Conservation (phyloP, 1,284 basidiomycete genomes). For the Leccinum subatratum region DNA sequence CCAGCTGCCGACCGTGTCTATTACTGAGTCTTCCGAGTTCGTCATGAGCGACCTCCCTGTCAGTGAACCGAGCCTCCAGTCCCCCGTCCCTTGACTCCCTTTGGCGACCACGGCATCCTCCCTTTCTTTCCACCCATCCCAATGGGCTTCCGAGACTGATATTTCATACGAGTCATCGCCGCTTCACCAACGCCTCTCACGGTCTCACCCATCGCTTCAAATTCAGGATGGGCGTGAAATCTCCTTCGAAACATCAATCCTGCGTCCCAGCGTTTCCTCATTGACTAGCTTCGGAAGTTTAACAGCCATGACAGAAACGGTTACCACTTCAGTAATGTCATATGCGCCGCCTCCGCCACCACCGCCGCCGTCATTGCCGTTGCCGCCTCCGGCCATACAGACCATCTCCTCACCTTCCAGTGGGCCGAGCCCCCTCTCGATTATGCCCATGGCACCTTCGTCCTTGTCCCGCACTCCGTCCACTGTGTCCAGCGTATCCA, state of each 20-base stretch:
- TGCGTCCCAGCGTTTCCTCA: slow-evolving; percentile 46
- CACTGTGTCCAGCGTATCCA: slow-evolving; percentile 36
- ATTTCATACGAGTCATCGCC: slow-evolving; percentile 66
- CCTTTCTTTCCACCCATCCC: slow-evolving; percentile 37
- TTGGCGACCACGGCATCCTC: slow-evolving; percentile 29
- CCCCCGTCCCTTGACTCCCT: slow-evolving; percentile 16
- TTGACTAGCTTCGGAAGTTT: slow-evolving; percentile 33
- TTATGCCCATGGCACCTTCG: slow-evolving; percentile 33
- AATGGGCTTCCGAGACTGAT: slow-evolving; percentile 60
- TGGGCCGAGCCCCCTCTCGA: slow-evolving; percentile 25
- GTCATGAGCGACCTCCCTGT: slow-evolving; percentile 24
- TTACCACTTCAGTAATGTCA: slow-evolving; percentile 27
- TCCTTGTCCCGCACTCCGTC: slow-evolving; percentile 37
- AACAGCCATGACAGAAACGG: slow-evolving; percentile 37
- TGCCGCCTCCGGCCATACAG: slow-evolving; percentile 4
- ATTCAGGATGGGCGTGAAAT: slow-evolving; percentile 54
- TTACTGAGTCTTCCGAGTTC: slow-evolving; percentile 34
- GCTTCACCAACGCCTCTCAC: slow-evolving; percentile 66
- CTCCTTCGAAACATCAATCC: slow-evolving; percentile 58
- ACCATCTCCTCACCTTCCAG: slow-evolving; percentile 29
- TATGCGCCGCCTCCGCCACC: not conserved
- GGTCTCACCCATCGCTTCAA: slow-evolving; percentile 50
- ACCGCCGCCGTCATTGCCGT: slow-evolving; percentile 6
- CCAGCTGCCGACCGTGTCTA: slow-evolving; percentile 20
- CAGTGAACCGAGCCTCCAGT: slow-evolving; percentile 28